These are phyloP conservation scores for Leccinum disarticulatum DNA, from an alignment of 768 basidiomycete genomes.

Conservation along the genomic window DNA sequence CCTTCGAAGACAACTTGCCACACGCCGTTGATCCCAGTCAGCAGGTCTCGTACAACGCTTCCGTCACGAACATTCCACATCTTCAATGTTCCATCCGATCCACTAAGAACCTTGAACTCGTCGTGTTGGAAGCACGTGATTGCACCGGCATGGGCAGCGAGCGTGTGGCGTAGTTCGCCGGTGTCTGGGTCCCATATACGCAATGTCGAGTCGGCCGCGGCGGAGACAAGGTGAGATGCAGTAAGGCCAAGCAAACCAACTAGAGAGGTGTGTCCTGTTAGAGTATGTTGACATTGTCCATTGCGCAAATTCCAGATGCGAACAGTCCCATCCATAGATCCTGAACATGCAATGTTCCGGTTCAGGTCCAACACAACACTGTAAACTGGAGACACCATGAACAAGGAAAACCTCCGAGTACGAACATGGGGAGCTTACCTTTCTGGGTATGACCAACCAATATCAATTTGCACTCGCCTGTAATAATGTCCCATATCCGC, in stretches of 20 bases:
- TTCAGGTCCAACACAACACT: slow-evolving; percentile 87
- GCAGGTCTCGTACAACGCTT: slow-evolving; percentile 78
- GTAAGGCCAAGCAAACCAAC: slow-evolving; percentile 92
- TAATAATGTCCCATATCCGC: slow-evolving; percentile 92
- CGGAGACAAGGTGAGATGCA: slow-evolving; percentile 88
- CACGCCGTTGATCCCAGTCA: slow-evolving; percentile 90
- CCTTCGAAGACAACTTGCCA: slow-evolving; percentile 99
- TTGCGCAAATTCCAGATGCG: slow-evolving; percentile 89
- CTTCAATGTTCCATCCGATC: slow-evolving; percentile 94
- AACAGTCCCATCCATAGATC: slow-evolving; percentile 97
- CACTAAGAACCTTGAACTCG: slow-evolving; percentile 94
- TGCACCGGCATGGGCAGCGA: slow-evolving; percentile 93
- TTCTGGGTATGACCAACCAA: slow-evolving; percentile 89
- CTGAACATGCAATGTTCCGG: slow-evolving; percentile 91
- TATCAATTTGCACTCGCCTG: slow-evolving; percentile 76
- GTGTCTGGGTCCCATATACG: slow-evolving; percentile 92
- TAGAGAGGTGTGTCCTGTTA: slow-evolving; percentile 91
- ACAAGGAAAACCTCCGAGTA: neutral
- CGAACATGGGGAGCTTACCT: slow-evolving; percentile 47
- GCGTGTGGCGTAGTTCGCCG: slow-evolving; percentile 75
- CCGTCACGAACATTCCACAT: slow-evolving; percentile 97
- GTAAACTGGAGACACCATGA: slow-evolving; percentile 62
- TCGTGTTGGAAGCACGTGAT: slow-evolving; percentile 99
- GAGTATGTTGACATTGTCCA: slow-evolving; percentile 75
- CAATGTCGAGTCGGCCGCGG: slow-evolving; percentile 93